Base-by-base conservation (phyloP, 2,329 filamentous ascomycete species). In the Neurospora sp. region DNA sequence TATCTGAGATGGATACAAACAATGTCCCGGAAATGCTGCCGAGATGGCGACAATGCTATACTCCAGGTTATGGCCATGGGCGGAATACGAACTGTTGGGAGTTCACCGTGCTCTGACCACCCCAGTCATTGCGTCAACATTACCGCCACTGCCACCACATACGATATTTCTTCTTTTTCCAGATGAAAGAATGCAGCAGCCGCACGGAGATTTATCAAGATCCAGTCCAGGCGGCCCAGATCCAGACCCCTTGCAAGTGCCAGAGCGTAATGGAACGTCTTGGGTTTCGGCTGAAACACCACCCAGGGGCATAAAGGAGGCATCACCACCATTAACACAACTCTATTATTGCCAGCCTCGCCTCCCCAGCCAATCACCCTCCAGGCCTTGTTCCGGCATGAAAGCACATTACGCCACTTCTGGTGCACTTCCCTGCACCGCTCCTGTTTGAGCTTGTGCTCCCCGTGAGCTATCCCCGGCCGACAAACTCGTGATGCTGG, bases 251-350 rank as follows among this genome's bases (percentile, higher is more conserved):
- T 43, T 67, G 46, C 46, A 43, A 71, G 69, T 70, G 69, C 43
- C 70, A 69, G 67, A 73, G 72, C 70, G 65, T 69, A 75, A 77
- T 83, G 81, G 79, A 79, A 85, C 83, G 76, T 76, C 75, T 79
- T 76, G 74, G 75, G 82, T 84, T 84, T 84, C 83, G 82, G 73
- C 75, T 80, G 80, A 83, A 82, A 84, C 82, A 76, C 73, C 72
- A 69, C 28, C 52, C 36, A 62, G 52, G 52, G 6, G 52, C 28
- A 33, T 62, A 8, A 3, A 33, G 52, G 19, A 62, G 52, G 6
- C 52, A 10, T 36, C 28, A 62, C 28, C 15, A 62, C 28, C 28
- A 62, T 62, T 57, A 57, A 17, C 68, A 67, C 67, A 71, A 72
- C 72, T 68, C 70, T 70, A 70, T 72, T 74, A 76, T 73, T 74